Evolutionary conservation across 1,284 basidiomycete species (phyloP).

Genomic region (Ceratobasidium sp.): DNA sequence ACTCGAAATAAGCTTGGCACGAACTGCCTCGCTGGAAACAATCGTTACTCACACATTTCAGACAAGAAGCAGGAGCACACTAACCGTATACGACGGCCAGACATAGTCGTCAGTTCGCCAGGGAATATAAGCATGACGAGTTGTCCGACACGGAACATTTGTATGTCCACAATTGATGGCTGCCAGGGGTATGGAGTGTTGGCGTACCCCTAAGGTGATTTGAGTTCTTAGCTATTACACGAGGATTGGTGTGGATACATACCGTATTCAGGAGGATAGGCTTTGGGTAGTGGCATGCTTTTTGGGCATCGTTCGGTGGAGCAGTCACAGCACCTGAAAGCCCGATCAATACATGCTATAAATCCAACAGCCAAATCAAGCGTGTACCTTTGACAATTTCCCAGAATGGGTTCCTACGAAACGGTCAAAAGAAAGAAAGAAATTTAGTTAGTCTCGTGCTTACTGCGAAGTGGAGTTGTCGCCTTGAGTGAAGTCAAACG

Average conservation of each 20-base stretch:
- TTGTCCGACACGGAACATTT: constrained; percentile 82
- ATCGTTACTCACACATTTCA: neutral
- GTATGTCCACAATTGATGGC: constrained; percentile 78
- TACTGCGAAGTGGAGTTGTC: constrained; percentile 72
- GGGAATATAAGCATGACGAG: constrained; percentile 82
- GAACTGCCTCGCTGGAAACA: constrained; percentile 65
- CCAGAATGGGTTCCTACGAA: constrained; percentile 80
- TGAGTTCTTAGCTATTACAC: neutral
- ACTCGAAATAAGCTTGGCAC: constrained; percentile 68
- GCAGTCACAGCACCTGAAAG: constrained; percentile 71
- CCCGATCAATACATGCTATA: neutral
- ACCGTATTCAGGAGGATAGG: constrained; percentile 80
- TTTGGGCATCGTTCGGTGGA: constrained; percentile 66
- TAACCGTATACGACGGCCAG: constrained; percentile 60
- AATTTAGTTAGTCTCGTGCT: constrained; percentile 47
- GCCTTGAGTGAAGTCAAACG: constrained; percentile 84
- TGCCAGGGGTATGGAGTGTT: constrained; percentile 79
- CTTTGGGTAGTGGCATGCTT: constrained; percentile 81
- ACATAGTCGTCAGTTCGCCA: constrained; percentile 71
- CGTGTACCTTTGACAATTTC: constrained; percentile 72
- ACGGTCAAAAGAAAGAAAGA: constrained; percentile 2
- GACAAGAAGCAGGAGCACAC: constrained; percentile 32
- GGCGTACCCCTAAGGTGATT: constrained; percentile 66
- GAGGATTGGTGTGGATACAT: constrained; percentile 47
- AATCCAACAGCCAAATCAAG: neutral